Evolutionary conservation across 805 yeast species (phyloP).

Genomic region (Lipomyces yamanashiensis): DNA sequence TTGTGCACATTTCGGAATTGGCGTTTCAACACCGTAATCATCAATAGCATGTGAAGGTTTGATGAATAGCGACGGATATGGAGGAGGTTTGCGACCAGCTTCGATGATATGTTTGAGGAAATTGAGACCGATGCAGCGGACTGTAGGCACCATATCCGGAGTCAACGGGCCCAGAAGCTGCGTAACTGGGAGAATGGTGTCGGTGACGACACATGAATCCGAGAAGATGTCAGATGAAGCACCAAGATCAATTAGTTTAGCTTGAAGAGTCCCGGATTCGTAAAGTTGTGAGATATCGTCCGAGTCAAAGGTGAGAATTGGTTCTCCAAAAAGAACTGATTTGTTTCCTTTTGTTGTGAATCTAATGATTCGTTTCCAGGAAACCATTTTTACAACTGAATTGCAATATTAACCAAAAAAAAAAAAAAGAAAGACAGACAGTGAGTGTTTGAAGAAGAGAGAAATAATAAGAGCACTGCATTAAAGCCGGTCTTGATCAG

Average conservation of each 20-base stretch:
- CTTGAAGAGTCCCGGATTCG: slow-evolving; percentile 12
- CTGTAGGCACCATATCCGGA: slow-evolving; percentile 44
- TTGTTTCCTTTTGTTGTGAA: slow-evolving; percentile 3
- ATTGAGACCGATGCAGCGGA: slow-evolving; percentile 55
- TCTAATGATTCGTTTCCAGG: slow-evolving; percentile 8
- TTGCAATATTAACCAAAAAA: background rate
- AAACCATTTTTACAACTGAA: too few species aligned
- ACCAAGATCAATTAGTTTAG: slow-evolving; percentile 23
- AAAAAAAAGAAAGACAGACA: too few species aligned
- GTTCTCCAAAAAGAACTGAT: slow-evolving; percentile 4
- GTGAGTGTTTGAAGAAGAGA: too few species aligned
- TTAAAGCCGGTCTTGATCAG: background rate
- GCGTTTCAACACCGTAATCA: slow-evolving; percentile 27
- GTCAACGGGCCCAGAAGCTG: slow-evolving; percentile 50
- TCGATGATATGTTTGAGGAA: slow-evolving; percentile 34
- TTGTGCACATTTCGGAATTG: slow-evolving; percentile 30
- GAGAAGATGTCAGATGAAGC: slow-evolving; percentile 29
- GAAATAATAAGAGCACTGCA: background rate
- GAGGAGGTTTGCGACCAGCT: slow-evolving; percentile 30
- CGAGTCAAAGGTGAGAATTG: background rate
- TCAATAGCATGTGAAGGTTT: slow-evolving; percentile 31
- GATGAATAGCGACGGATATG: slow-evolving; percentile 32
- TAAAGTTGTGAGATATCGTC: slow-evolving; percentile 2
- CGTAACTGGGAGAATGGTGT: slow-evolving; percentile 18
- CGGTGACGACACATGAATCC: slow-evolving; percentile 19